These are phyloP conservation scores for Malbranchea cinnamomea DNA, from an alignment of 2,329 filamentous ascomycete genomes.

Conservation along the genomic window DNA sequence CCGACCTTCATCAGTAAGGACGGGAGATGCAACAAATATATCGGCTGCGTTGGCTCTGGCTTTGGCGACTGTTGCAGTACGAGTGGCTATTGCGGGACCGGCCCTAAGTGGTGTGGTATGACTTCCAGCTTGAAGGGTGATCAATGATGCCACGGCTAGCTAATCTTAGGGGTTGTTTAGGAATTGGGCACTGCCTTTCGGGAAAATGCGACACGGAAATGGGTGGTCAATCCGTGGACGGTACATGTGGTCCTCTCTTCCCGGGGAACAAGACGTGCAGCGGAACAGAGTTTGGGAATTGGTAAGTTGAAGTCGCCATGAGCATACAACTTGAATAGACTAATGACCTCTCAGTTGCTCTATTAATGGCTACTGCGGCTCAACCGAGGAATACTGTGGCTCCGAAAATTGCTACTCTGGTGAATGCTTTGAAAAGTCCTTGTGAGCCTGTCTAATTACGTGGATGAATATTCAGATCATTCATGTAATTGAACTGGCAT, in stretches of 20 bases:
- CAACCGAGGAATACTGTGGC: slow-evolving; percentile 11
- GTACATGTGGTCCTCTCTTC: slow-evolving; percentile 9
- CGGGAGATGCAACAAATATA: slow-evolving; percentile 7
- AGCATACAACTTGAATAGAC: not conserved
- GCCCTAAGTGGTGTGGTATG: slow-evolving; percentile 10
- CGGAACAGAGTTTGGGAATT: slow-evolving; percentile 10
- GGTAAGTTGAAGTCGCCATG: slow-evolving; percentile 5
- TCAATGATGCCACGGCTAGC: slow-evolving; percentile 1
- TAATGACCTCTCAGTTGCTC: slow-evolving; percentile 7
- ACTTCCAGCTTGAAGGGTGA: not conserved
- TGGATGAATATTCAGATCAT: too few relatives aligned
- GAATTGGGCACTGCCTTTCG: slow-evolving; percentile 8
- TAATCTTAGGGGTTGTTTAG: slow-evolving; percentile 3
- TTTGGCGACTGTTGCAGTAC: slow-evolving; percentile 11
- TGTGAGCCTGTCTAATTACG: too few relatives aligned
- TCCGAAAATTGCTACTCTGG: slow-evolving; percentile 13
- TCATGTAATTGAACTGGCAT: too few relatives aligned
- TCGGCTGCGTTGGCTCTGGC: slow-evolving; percentile 8
- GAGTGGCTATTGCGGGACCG: slow-evolving; percentile 9
- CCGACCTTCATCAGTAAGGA: slow-evolving; percentile 8
- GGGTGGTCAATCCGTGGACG: slow-evolving; percentile 6
- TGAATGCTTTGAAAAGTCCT: slow-evolving; percentile 9
- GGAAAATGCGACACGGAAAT: slow-evolving; percentile 7
- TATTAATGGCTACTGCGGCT: slow-evolving; percentile 12
- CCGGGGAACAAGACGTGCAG: slow-evolving; percentile 8